Percentiles rank a stretch among this genome's conserved stretches.
Evolutionary conservation across 495 filamentous ascomycete species (phyloP).

Genomic region (Penicillium cataractarum): DNA sequence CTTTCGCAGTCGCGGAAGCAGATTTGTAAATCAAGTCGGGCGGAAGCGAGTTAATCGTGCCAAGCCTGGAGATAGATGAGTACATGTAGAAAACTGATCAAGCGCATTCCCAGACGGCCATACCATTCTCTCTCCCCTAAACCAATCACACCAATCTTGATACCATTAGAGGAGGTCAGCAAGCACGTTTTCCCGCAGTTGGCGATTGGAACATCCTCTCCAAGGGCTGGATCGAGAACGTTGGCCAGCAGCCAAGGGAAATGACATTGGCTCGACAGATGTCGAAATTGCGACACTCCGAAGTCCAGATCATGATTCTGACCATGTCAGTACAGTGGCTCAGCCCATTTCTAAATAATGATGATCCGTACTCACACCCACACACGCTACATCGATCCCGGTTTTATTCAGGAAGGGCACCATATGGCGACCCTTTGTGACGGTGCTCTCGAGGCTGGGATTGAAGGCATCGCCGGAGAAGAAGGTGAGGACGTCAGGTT

Average conservation of each 20-base stretch:
- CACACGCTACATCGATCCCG: slow-evolving; percentile 73
- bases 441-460: slow-evolving; percentile 79
- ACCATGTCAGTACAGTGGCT: slow-evolving; percentile 18
- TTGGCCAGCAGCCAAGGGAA: slow-evolving; percentile 94
- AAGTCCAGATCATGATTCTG: slow-evolving; percentile 94
- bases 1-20: slow-evolving; percentile 68
- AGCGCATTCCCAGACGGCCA: neutral
- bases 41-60: slow-evolving; percentile 83
- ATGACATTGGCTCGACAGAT: slow-evolving; percentile 71
- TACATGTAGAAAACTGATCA: neutral
- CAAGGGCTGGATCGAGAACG: slow-evolving; percentile 76
- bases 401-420: slow-evolving; percentile 81
- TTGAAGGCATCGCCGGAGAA: slow-evolving; percentile 95
- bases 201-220: slow-evolving; percentile 67
- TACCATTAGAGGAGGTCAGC: slow-evolving; percentile 75
- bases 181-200: slow-evolving; percentile 71
- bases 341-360: slow-evolving; percentile 5
- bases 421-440: slow-evolving; percentile 91
- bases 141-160: slow-evolving; percentile 85
- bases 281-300: slow-evolving; percentile 76
- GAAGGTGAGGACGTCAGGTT: slow-evolving; percentile 71
- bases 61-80: slow-evolving; percentile 58
- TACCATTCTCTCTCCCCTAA: slow-evolving; percentile 76
- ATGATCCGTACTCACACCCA: slow-evolving; percentile 62
- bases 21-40: slow-evolving; percentile 79